phyloP scores from a whole-genome alignment of 1,139 yeast genomes.

The Geotrichum klebahnii region DNA sequence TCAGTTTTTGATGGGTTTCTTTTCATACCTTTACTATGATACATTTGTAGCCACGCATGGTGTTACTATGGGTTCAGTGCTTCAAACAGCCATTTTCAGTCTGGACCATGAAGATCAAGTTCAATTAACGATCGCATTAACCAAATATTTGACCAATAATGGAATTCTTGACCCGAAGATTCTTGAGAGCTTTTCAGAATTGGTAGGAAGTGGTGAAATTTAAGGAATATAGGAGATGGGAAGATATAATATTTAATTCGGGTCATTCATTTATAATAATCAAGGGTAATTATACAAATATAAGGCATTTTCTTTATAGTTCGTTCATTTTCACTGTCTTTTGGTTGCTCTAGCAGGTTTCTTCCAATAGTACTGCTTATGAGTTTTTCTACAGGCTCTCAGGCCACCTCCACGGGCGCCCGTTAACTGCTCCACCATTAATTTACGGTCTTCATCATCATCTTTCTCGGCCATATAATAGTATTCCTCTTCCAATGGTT shows the following conservation, averaged over 20 bases:
- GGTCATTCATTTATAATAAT: neutral
- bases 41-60: constrained; percentile 70
- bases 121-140: constrained; percentile 57
- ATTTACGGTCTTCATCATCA: constrained; percentile 61
- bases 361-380: constrained; percentile 57
- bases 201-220: neutral
- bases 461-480: constrained; percentile 86
- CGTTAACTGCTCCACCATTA: constrained; percentile 60
- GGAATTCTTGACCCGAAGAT: constrained; percentile 46
- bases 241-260: too few species aligned
- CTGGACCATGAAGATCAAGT: constrained; percentile 63
- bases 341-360: constrained; percentile 14
- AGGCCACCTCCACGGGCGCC: constrained; percentile 72
- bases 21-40: constrained; percentile 84
- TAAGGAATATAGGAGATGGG: neutral
- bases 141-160: constrained; percentile 57
- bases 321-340: neutral
- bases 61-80: constrained; percentile 64
- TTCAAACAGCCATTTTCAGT: constrained; percentile 72
- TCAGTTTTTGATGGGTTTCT: constrained; percentile 95
- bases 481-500: constrained; percentile 87
- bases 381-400: constrained; percentile 87
- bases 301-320: neutral
- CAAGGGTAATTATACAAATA: neutral
- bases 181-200: constrained; percentile 31